These are phyloP conservation scores for Termitomyces sp. DNA, from an alignment of 768 basidiomycete species.

Conservation along the genomic window DNA sequence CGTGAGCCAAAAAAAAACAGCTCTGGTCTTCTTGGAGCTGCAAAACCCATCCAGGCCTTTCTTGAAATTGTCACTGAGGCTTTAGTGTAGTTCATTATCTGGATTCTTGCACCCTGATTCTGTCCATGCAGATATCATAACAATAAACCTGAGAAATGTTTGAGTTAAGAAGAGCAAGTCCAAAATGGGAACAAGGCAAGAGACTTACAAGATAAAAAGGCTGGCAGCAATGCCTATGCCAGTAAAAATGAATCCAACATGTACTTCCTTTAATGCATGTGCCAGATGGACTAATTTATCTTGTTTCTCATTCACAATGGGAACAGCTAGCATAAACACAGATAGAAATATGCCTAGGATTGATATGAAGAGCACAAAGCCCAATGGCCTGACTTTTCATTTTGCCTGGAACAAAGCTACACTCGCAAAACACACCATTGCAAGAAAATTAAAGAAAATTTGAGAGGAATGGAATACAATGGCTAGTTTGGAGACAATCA, in stretches of 20 bases:
- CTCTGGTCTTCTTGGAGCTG: conserved; percentile 86
- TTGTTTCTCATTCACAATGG: conserved; percentile 81
- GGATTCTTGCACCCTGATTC: conserved; percentile 86
- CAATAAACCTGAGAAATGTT: conserved; percentile 48
- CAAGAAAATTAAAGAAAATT: conserved; percentile 89
- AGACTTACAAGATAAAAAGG: conserved; percentile 72
- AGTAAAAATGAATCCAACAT: conserved; percentile 81
- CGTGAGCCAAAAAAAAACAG: conserved; percentile 85
- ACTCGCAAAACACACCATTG: conserved; percentile 87
- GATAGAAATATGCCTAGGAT: conserved; percentile 70
- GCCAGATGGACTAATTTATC: conserved; percentile 76
- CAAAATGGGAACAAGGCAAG: neutral
- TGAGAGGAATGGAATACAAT: conserved; percentile 75
- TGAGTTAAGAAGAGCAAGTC: neutral
- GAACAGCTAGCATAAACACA: conserved; percentile 68
- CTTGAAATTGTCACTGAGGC: conserved; percentile 59
- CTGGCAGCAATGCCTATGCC: conserved; percentile 60
- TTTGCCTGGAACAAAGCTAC: conserved; percentile 87
- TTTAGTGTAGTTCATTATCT: conserved; percentile 71
- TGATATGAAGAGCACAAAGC: conserved; percentile 81
- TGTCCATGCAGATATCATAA: conserved; percentile 84
- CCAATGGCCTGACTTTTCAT: conserved; percentile 79
- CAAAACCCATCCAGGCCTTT: conserved; percentile 78
- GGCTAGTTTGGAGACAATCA: conserved; percentile 83
- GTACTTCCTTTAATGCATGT: conserved; percentile 74